Conservation (phyloP, 163 green algal genomes). For the Chlamydomonas reinhardtii region DNA sequence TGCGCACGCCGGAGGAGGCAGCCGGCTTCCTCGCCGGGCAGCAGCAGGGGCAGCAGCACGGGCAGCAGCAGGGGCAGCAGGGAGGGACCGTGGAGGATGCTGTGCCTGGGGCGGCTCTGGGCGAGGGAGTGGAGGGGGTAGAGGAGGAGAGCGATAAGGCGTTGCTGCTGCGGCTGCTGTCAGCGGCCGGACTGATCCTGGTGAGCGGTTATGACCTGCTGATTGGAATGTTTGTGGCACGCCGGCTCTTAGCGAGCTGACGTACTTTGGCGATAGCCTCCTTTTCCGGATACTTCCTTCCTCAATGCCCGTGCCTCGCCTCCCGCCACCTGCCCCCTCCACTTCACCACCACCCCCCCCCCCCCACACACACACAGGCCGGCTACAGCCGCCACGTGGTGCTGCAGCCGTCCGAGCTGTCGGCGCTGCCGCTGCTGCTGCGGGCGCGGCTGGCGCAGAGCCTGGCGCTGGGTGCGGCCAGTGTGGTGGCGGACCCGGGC, state of each 20-base stretch:
- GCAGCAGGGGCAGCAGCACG: neutral
- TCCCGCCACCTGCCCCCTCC: neutral
- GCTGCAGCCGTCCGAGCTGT: slow-evolving; percentile 16
- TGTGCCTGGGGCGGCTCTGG: no score
- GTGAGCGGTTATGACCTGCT: neutral
- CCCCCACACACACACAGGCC: neutral
- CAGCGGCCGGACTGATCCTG: slow-evolving; percentile 1
- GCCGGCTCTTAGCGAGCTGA: no score
- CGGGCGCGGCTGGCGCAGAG: slow-evolving; percentile 39
- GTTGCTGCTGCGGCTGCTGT: slow-evolving; percentile 7
- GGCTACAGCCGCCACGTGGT: slow-evolving; percentile 15
- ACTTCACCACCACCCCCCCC: neutral
- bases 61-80: neutral
- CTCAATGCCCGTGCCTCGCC: no score
- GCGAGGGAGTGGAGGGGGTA: neutral
- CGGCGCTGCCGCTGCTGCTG: slow-evolving; percentile 40
- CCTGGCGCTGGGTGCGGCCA: slow-evolving; percentile 35
- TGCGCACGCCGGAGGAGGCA: neutral
- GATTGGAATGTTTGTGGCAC: no score
- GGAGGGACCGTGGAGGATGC: neutral
- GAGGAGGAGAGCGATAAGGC: neutral
- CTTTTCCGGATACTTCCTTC: no score
- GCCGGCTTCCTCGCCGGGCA: neutral
- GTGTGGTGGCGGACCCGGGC: slow-evolving; percentile 20
- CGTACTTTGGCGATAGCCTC: no score